phyloP scores from a whole-genome alignment of 805 yeast genomes.

The Ogataea methanolica region DNA sequence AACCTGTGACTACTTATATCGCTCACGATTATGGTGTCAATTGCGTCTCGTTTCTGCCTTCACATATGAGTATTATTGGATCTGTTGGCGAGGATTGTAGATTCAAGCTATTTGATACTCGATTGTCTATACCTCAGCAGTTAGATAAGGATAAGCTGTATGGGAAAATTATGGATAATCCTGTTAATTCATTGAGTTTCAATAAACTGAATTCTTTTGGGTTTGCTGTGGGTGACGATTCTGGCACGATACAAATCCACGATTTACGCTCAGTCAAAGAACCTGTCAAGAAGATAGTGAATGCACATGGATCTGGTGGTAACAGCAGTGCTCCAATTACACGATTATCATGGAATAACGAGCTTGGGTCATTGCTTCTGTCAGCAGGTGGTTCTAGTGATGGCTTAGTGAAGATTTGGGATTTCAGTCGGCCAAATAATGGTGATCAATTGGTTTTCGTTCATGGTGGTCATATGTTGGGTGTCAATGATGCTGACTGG shows the following conservation, averaged over 20 bases:
- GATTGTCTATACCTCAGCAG: constrained; percentile 26
- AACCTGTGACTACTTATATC: constrained; percentile 17
- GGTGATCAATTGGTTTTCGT: constrained; percentile 42
- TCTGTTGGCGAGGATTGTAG: constrained; percentile 62
- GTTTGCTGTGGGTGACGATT: constrained; percentile 63
- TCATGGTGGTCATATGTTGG: constrained; percentile 86
- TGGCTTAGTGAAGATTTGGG: constrained; percentile 59
- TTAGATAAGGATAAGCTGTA: background rate
- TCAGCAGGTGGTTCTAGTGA: constrained; percentile 59
- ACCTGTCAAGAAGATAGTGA: constrained; percentile 25
- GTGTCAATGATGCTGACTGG: constrained; percentile 84
- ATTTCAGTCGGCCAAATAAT: constrained; percentile 31
- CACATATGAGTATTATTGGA: constrained; percentile 57
- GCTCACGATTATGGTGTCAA: constrained; percentile 53
- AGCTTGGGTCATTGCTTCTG: constrained; percentile 49
- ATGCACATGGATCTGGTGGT: constrained; percentile 31
- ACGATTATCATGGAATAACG: constrained; percentile 70
- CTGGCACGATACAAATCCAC: constrained; percentile 55
- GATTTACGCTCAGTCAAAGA: constrained; percentile 50
- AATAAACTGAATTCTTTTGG: constrained; percentile 52
- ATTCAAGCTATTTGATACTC: constrained; percentile 49
- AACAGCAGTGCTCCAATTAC: constrained; percentile 45
- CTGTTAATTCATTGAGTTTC: constrained; percentile 53
- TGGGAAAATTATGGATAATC: constrained; percentile 13
- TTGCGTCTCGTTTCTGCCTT: constrained; percentile 64